Evolutionary conservation across 495 filamentous ascomycete genomes (phyloP), one percentile per base, ranked within the genome.

Genomic region (Penicillium flavigenum): DNA sequence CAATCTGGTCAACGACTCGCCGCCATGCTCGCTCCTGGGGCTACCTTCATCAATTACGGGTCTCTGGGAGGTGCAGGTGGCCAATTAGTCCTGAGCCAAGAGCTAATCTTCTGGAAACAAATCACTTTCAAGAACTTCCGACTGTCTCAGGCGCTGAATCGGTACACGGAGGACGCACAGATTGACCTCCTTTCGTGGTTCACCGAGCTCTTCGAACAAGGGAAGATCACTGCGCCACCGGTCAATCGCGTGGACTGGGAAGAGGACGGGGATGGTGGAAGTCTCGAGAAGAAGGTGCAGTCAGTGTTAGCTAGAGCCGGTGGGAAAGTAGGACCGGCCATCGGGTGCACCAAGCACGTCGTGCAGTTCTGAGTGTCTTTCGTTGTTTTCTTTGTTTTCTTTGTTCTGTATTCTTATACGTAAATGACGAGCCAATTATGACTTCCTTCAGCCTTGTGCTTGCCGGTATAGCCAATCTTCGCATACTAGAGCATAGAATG

Each of bases 101-200:
- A 50, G 16, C 46, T 59, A 5, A 59, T 61, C 19, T 58, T 59
- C 47, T 43, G 32, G 54, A 61, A 61, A 17, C 56, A 61, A 43
- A 27, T 61, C 38, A 57, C 57, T n/a, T 61, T 61, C 46, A 45
- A 34, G 12, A 45, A 41, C 43, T 61, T 61, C 43, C 32, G 55
- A 46, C 44, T 46, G 44, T 46, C 44, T 17, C 44, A 46, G 9
- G 44, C 44, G 10, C 24, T 46, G 44, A 11, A 24, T 26, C 44
- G 11, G 8, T 46, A 46, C 14, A 46, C 44, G 22, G 44, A 46
- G 12, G 44, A 12, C 22, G 44, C 44, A 16, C 44, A 46, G 44
- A 46, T 46, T 46, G 44, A 46, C 24, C 44, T 46, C 12, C 44
- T 46, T 27, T 46, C 44, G 44, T 46, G 44, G 44, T 46, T 46